Conservation (phyloP, 2,329 filamentous ascomycete species). For the Colletotrichum sp. region DNA sequence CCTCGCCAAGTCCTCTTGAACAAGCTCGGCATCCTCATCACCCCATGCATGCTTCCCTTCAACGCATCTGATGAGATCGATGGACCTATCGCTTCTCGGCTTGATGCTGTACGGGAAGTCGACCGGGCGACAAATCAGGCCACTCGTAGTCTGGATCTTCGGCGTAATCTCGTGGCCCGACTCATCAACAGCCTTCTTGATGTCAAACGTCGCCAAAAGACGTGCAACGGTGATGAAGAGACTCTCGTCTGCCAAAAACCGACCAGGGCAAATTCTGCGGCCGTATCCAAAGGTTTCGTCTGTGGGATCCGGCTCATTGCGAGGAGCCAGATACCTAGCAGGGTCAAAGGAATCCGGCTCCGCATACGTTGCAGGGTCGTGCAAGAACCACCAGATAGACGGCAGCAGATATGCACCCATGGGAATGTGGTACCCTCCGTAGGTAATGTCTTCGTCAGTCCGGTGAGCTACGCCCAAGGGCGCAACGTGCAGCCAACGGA, state of each 20-base stretch:
- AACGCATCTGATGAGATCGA: not conserved
- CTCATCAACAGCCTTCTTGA: not conserved
- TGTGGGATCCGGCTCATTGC: not conserved
- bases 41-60: not conserved
- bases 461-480: not conserved
- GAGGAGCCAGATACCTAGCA: not conserved
- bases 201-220: not conserved
- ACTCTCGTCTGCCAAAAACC: not conserved
- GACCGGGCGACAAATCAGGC: not conserved
- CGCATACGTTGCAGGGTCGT: not conserved
- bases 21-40: not conserved
- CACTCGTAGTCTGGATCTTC: not conserved
- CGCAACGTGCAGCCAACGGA: not conserved
- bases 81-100: not conserved
- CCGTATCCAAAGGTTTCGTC: not conserved
- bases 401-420: not conserved
- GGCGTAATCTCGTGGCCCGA: not conserved
- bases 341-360: not conserved
- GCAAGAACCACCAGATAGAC: not conserved
- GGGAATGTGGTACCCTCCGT: not conserved
- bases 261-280: not conserved
- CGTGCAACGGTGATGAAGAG: not conserved
- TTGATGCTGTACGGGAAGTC: not conserved
- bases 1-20: not conserved
- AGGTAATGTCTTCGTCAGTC: not conserved